Base-by-base conservation (phyloP, 306 rosid genomes). In the Purshia tridentata region DNA sequence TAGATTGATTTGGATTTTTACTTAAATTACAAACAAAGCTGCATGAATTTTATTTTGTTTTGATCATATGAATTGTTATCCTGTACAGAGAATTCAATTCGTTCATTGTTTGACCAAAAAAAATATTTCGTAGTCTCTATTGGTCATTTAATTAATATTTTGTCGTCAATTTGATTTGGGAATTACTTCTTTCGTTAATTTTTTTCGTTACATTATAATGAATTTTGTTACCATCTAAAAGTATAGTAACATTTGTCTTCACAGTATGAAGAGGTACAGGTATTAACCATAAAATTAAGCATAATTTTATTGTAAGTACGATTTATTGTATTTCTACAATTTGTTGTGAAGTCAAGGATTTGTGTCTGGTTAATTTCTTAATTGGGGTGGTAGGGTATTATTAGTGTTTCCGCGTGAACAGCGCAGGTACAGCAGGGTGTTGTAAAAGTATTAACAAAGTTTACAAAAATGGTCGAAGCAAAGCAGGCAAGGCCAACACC, bases 381-480 rank as follows among this genome's bases (percentile, higher is more conserved):
- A 20, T 55, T 20, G 20, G 20, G 39, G 61, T 10, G 61, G 61
- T 23, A 19, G 70, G 68, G 67, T 67, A 67, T 76, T 72, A 6
- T 65, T 9, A 48, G 9, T 15, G 75, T 46, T 45, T 71, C 82
- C 82, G 84, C 82, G 92, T 83, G 82, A 81, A 74, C 81, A 85
- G 70, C 78, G 84, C 72, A 74, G 68, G 73, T 53, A 72, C 83
- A 84, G 68, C 54, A 74, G 60, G 76, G 35, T 29, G 35, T 29
- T 2, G 35, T 29, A 29, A 29, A 29, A 29, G 35, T 29, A 29
- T 29, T 29, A 29, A 29, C 35, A 29, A 29, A 29, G 35, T 29
- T 29, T 1, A 29, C 35, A 29, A 29, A 29, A 1, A 29, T 29
- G 35, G 2, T 1, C 2, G 35, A 29, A 29, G 35, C 1, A 29